A percentile compares a stretch with the other conserved stretches of the same genome.
Evolutionary conservation across 2,329 filamentous ascomycete species (phyloP).

Genomic region (Aureobasidium melanogenum): DNA sequence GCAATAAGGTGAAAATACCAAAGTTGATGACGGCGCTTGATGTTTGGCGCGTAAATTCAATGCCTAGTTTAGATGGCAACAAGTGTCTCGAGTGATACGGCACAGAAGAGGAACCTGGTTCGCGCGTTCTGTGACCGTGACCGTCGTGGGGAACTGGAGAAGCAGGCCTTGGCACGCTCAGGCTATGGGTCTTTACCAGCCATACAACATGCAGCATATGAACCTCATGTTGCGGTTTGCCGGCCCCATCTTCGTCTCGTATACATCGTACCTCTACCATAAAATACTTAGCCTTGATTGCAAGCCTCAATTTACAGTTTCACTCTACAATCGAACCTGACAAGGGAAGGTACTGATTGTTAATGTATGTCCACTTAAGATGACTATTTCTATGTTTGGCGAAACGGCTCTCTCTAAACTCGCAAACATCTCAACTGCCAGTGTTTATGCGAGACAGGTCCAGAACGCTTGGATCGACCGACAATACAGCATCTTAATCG

Average conservation of each 20-base stretch:
- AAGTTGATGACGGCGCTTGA: neutral
- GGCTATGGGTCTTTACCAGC: neutral
- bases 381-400: neutral
- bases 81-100: neutral
- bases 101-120: slow-evolving; percentile 4
- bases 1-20: neutral
- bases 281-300: neutral
- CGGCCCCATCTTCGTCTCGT: neutral
- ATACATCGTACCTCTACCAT: neutral
- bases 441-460: neutral
- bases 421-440: neutral
- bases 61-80: neutral
- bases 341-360: neutral
- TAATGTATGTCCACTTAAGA: neutral
- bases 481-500: neutral
- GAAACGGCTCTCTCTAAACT: neutral
- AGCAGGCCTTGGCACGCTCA: neutral
- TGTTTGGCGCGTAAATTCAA: slow-evolving; percentile 5
- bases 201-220: neutral
- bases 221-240: neutral
- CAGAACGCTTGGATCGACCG: neutral
- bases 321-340: neutral
- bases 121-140: neutral
- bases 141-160: neutral
- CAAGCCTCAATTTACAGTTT: neutral